Conservation (phyloP, 2,329 filamentous ascomycete genomes). For the Pyricularia grisea region DNA sequence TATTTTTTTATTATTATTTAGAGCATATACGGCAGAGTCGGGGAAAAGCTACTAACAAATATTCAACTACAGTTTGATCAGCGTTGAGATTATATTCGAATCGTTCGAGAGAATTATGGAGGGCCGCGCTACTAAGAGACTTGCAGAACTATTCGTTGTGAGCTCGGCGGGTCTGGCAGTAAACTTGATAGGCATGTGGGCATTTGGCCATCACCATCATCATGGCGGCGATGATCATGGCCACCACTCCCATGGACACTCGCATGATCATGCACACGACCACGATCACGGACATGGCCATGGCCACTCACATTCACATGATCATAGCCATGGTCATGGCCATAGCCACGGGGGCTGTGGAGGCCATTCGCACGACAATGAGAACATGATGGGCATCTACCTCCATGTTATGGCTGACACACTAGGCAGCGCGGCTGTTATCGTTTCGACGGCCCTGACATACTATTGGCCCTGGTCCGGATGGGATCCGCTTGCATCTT, state of each 20-base stretch:
- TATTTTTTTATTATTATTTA: too few relatives aligned
- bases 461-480: conserved; percentile 84
- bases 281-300: conserved; percentile 18
- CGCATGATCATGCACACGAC: conserved; percentile 21
- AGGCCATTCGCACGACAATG: conserved; percentile 65
- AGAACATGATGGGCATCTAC: conserved; percentile 98
- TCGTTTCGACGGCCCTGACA: conserved; percentile 81
- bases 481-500: conserved; percentile 91
- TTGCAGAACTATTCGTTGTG: conserved; percentile 81
- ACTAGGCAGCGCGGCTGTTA: conserved; percentile 87
- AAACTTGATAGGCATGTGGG: conserved; percentile 85
- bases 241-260: conserved; percentile 27
- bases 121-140: conserved; percentile 71
- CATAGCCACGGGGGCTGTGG: conserved; percentile 16
- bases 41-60: neutral
- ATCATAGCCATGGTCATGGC: conserved; percentile 17
- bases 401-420: conserved; percentile 92
- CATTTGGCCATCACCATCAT: conserved; percentile 65
- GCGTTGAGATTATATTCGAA: conserved; percentile 92
- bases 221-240: conserved; percentile 26
- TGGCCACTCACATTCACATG: conserved; percentile 19
- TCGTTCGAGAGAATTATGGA: conserved; percentile 81
- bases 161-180: conserved; percentile 79
- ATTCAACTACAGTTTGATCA: conserved; percentile 60
- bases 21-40: too few relatives aligned